These are phyloP conservation scores for Rusavskia elegans DNA, from an alignment of 495 filamentous ascomycete genomes.

Conservation along the genomic window DNA sequence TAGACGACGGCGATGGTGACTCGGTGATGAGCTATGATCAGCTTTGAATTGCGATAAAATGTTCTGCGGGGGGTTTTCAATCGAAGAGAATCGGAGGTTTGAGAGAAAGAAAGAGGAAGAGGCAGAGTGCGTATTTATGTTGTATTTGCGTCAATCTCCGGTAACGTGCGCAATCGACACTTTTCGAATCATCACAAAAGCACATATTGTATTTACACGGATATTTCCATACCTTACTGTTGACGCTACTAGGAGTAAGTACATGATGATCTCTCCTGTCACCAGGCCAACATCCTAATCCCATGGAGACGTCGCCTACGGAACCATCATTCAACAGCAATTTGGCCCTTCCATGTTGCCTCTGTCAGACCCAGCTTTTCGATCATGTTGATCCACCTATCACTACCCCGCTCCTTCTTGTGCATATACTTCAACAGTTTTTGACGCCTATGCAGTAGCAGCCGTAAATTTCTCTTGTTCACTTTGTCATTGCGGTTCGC, in stretches of 20 bases:
- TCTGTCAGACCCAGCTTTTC: slow-evolving; percentile 71
- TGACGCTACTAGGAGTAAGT: too few species aligned
- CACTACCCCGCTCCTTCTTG: slow-evolving; percentile 77
- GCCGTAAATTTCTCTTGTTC: slow-evolving; percentile 76
- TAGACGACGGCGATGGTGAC: too few species aligned
- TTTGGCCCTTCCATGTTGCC: slow-evolving; percentile 73
- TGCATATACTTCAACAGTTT: slow-evolving; percentile 74
- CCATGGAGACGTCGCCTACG: not conserved
- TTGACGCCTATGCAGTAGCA: slow-evolving; percentile 79
- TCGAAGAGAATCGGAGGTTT: too few species aligned
- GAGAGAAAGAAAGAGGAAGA: too few species aligned
- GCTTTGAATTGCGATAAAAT: too few species aligned
- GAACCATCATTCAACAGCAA: slow-evolving; percentile 20
- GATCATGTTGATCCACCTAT: slow-evolving; percentile 72
- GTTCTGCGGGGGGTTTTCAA: too few species aligned
- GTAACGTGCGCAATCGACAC: too few species aligned
- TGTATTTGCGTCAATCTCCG: not conserved
- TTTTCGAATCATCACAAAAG: too few species aligned
- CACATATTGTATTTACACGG: too few species aligned
- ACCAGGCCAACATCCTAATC: not conserved
- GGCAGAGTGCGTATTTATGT: not conserved
- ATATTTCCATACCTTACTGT: too few species aligned
- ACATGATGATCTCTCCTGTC: too few species aligned
- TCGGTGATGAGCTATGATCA: too few species aligned
- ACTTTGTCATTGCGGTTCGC: slow-evolving; percentile 61